phyloP scores from a whole-genome alignment of 306 rosid species.

The Trichosanthes cucumerina region DNA sequence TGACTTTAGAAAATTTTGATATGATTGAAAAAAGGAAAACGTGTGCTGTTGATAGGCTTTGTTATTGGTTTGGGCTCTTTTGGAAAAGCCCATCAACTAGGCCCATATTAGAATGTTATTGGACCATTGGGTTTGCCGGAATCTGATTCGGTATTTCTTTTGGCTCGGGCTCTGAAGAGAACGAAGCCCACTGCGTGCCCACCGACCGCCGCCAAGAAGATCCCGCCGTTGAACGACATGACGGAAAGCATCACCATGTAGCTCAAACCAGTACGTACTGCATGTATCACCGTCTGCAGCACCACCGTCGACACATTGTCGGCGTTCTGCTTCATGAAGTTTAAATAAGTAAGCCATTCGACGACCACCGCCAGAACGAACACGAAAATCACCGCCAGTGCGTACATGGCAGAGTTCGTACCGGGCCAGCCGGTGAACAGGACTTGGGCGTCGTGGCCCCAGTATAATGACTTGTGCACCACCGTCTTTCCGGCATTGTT shows the following conservation, averaged over 20 bases:
- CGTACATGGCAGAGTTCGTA: slow-evolving; percentile 41
- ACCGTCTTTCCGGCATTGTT: slow-evolving; percentile 28
- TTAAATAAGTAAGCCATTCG: slow-evolving; percentile 48
- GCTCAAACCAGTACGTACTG: slow-evolving; percentile 31
- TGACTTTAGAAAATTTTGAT: no score
- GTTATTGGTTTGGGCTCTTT: not conserved
- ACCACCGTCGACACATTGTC: slow-evolving; percentile 19
- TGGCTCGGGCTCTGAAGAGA: not conserved
- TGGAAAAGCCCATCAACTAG: not conserved
- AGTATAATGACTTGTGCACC: slow-evolving; percentile 37
- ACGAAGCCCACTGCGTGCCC: slow-evolving; percentile 33
- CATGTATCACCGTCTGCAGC: slow-evolving; percentile 33
- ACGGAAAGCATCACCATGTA: slow-evolving; percentile 60
- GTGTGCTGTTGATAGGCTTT: not conserved
- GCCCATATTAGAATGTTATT: not conserved
- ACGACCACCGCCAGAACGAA: slow-evolving; percentile 40
- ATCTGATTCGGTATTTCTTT: not conserved
- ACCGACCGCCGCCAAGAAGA: slow-evolving; percentile 46
- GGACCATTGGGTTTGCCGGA: not conserved
- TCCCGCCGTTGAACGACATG: slow-evolving; percentile 65
- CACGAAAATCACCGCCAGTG: slow-evolving; percentile 45
- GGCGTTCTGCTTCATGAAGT: slow-evolving; percentile 18
- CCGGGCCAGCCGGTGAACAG: slow-evolving; percentile 64
- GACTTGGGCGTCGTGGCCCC: slow-evolving; percentile 45
- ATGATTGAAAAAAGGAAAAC: no score